Evolutionary conservation across 352 stramenopile genomes (phyloP).

Genomic region (Phytopythium aichiense): DNA sequence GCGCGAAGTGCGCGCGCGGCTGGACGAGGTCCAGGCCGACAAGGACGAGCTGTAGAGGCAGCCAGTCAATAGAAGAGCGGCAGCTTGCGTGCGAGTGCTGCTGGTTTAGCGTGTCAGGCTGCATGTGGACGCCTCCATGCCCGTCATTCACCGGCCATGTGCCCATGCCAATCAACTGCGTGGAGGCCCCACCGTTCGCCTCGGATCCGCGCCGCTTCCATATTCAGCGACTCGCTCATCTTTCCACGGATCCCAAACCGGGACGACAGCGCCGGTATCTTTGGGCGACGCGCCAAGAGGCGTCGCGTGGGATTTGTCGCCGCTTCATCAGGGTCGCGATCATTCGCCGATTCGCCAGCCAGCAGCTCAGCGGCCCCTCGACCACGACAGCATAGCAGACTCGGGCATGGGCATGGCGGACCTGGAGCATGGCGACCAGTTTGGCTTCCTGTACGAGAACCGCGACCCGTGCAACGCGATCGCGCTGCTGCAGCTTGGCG

Average conservation of each 20-base stretch:
- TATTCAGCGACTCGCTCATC: not conserved
- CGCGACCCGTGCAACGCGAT: conserved; percentile 81
- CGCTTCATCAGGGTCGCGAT: not conserved
- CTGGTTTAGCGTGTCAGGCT: not conserved
- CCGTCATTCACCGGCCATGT: not conserved
- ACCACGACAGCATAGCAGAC: no score
- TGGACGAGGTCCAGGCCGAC: conserved; percentile 30
- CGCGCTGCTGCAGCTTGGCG: conserved; percentile 64
- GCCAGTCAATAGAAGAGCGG: not conserved
- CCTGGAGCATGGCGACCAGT: conserved; percentile 64
- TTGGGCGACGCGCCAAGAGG: not conserved
- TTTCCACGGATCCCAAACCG: not conserved
- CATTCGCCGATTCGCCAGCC: conserved; percentile 6
- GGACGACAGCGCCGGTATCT: not conserved
- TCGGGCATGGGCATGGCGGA: conserved; percentile 44
- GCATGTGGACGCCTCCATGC: not conserved
- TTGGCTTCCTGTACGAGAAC: conserved; percentile 82
- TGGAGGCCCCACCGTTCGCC: not conserved
- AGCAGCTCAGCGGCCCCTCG: not conserved
- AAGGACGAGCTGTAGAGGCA: conserved; percentile 36
- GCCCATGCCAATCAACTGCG: not conserved
- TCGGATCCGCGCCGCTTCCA: not conserved
- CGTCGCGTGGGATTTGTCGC: not conserved
- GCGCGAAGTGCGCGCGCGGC: conserved; percentile 51
- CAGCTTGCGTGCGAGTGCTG: not conserved